A percentile compares a stretch with the other conserved stretches of the same genome.
Conservation (phyloP, 78 protist genomes). For the Dictyostelium intermedium region DNA sequence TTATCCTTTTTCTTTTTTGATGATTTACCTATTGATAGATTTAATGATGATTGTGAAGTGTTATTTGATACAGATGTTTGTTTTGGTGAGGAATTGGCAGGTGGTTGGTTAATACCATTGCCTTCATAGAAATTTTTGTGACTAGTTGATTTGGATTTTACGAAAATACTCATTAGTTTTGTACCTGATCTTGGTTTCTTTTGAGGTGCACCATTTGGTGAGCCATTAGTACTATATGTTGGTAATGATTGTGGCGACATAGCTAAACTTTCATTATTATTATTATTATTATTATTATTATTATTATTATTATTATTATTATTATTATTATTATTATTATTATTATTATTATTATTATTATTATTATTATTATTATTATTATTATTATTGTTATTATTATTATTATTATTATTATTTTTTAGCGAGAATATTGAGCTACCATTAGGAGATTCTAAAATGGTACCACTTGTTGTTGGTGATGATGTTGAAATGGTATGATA, state of each 20-base stretch:
- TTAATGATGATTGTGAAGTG: background rate
- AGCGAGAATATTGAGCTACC: background rate
- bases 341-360: background rate
- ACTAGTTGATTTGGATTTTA: background rate
- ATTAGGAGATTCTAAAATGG: background rate
- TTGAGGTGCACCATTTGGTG: background rate
- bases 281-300: too few species aligned
- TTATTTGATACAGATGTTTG: background rate
- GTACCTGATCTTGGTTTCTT: conserved; percentile 62
- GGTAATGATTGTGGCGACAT: background rate
- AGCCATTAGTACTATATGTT: background rate
- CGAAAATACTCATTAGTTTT: conserved; percentile 17
- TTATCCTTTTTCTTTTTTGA: background rate
- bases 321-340: too few species aligned
- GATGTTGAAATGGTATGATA: conserved; percentile 13
- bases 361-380: too few species aligned
- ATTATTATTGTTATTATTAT: background rate
- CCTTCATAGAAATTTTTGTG: background rate
- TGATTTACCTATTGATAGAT: background rate
- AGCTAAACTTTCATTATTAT: background rate
- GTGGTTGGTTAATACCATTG: background rate
- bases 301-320: background rate
- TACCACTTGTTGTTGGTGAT: background rate
- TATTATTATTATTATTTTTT: too few species aligned
- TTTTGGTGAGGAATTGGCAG: background rate